Percentiles rank a stretch among this genome's conserved stretches.
phyloP scores from a whole-genome alignment of 345 rosid genomes.

The Mercurialis annua region DNA sequence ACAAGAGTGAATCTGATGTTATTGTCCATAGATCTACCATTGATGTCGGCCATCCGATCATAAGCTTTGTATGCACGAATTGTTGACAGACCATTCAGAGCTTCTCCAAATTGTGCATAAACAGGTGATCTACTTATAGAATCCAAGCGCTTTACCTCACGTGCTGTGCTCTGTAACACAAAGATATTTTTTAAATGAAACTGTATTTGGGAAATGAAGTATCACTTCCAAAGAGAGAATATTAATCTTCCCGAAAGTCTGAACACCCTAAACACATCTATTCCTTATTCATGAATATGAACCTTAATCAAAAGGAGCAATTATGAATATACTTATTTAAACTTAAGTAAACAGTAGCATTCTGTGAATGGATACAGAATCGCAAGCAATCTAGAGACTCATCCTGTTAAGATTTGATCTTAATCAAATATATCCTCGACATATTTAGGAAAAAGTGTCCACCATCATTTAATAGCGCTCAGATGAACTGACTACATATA shows the following conservation, averaged over 20 bases:
- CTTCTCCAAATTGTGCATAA: slow-evolving; percentile 98
- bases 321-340: no score
- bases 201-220: not conserved
- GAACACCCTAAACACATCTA: not conserved
- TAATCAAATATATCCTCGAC: not conserved
- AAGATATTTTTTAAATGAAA: slow-evolving; percentile 19
- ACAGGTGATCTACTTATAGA: slow-evolving; percentile 94
- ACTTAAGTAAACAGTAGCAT: not conserved
- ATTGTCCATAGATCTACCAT: slow-evolving; percentile 93
- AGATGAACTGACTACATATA: not conserved
- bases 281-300: not conserved
- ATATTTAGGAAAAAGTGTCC: not conserved
- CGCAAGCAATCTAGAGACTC: not conserved
- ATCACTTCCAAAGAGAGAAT: not conserved
- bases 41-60: slow-evolving; percentile 87
- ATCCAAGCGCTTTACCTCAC: slow-evolving; percentile 96
- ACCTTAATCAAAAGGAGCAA: no score
- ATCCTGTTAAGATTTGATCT: not conserved
- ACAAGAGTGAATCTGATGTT: slow-evolving; percentile 85
- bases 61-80: slow-evolving; percentile 98
- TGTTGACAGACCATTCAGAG: slow-evolving; percentile 81
- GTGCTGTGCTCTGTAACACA: slow-evolving; percentile 76
- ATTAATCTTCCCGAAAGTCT: not conserved
- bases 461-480: not conserved
- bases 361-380: not conserved